Conservation (phyloP, 169 alveolate genomes). For the Babesia ovis region DNA sequence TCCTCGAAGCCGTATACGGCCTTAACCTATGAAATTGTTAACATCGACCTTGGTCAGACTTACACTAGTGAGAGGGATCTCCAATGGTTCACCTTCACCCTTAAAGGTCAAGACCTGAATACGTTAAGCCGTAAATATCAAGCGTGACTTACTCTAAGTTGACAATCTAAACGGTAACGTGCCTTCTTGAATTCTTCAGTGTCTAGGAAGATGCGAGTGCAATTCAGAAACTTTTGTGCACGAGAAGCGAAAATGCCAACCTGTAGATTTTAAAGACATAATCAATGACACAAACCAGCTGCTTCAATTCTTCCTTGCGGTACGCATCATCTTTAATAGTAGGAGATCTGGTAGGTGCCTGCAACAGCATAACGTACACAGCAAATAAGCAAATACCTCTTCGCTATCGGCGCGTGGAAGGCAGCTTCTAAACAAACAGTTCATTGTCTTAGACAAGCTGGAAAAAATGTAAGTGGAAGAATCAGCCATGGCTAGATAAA, state of each 20-base stretch:
- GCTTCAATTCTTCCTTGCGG: conserved; percentile 65
- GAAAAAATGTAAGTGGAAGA: conserved; percentile 1
- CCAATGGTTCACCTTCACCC: conserved; percentile 20
- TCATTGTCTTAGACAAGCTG: conserved; percentile 39
- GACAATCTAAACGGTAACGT: conserved; percentile 31
- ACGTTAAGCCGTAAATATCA: background rate
- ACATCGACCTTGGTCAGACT: background rate
- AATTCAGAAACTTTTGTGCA: conserved; percentile 48
- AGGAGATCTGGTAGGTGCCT: background rate
- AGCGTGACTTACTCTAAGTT: conserved; percentile 17
- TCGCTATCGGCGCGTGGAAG: conserved; percentile 26
- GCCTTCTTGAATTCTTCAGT: conserved; percentile 15
- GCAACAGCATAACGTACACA: background rate
- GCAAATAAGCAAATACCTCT: conserved; percentile 19
- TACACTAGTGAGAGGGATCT: conserved; percentile 37
- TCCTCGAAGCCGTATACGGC: conserved; percentile 47
- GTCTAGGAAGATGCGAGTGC: conserved; percentile 32
- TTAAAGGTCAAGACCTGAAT: conserved; percentile 30
- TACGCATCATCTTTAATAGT: conserved; percentile 24
- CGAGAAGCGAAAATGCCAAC: conserved; percentile 64
- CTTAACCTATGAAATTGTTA: conserved; percentile 17
- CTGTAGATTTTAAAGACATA: conserved; percentile 7
- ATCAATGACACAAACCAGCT: conserved; percentile 27
- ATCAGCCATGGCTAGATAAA: conserved; percentile 15
- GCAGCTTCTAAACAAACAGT: conserved; percentile 47